Evolutionary conservation across 106 monocot species (phyloP).

Genomic region (Allium fistulosum): DNA sequence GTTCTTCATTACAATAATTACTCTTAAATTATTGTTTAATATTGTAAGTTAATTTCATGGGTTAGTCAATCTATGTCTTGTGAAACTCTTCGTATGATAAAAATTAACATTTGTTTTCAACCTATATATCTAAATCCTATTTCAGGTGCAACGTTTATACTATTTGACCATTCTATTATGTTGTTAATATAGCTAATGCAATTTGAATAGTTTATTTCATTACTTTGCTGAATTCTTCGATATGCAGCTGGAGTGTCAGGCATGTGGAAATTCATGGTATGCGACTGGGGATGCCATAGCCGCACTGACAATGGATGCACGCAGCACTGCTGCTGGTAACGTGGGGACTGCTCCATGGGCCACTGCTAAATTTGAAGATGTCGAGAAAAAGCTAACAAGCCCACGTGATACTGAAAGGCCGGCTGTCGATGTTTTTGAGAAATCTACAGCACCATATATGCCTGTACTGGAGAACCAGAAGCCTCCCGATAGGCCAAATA

Average conservation of each 20-base stretch:
- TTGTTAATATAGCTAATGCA: too few relatives aligned
- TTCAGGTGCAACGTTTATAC: too few relatives aligned
- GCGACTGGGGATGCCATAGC: conserved; percentile 61
- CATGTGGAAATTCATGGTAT: conserved; percentile 78
- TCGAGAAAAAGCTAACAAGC: conserved; percentile 64
- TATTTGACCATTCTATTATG: too few relatives aligned
- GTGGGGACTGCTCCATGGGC: conserved; percentile 83
- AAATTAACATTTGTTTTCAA: too few relatives aligned
- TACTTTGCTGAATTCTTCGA: too few relatives aligned
- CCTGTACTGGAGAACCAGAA: conserved; percentile 55
- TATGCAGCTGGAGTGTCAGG: conserved; percentile 61
- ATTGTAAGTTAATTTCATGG: too few relatives aligned
- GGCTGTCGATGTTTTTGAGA: conserved; percentile 27
- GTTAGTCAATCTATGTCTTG: too few relatives aligned
- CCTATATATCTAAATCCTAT: too few relatives aligned
- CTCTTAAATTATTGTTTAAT: too few relatives aligned
- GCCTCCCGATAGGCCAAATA: conserved; percentile 37
- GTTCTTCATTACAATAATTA: too few relatives aligned
- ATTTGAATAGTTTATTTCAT: too few relatives aligned
- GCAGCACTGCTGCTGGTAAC: conserved; percentile 30
- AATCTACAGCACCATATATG: conserved; percentile 42
- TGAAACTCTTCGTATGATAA: too few relatives aligned
- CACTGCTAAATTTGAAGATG: conserved; percentile 61
- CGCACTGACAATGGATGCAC: conserved; percentile 54
- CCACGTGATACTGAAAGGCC: conserved; percentile 52